Conservation (phyloP, 2,329 filamentous ascomycete species). For the Hypoxylon sp. region DNA sequence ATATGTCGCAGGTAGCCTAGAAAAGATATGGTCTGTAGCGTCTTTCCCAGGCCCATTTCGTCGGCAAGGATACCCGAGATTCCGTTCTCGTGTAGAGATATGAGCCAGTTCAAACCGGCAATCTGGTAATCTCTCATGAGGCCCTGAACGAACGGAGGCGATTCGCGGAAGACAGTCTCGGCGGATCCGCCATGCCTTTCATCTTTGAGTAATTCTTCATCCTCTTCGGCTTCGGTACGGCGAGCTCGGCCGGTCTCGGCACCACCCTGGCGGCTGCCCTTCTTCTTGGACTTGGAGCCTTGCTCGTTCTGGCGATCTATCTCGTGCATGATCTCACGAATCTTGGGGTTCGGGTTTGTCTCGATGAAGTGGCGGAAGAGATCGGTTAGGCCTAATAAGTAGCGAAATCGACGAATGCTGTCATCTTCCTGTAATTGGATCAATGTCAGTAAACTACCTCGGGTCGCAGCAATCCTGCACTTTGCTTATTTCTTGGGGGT, state of each 20-base stretch:
- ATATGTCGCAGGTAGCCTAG: constrained; percentile 93
- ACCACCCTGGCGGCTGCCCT: constrained; percentile 80
- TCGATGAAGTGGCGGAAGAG: constrained; percentile 99
- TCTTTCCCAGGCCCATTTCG: constrained; percentile 99
- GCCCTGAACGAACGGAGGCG: constrained; percentile 86
- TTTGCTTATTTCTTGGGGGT: constrained; percentile 9
- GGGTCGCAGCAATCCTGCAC: constrained; percentile 47
- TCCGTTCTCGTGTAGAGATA: constrained; percentile 97
- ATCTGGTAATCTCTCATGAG: constrained; percentile 97
- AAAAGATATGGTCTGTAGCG: constrained; percentile 95
- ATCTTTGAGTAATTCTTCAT: constrained; percentile 86
- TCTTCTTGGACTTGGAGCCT: constrained; percentile 74
- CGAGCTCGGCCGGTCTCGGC: constrained; percentile 79
- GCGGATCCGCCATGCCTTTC: constrained; percentile 87
- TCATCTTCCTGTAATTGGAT: constrained; percentile 76
- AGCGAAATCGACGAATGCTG: constrained; percentile 91
- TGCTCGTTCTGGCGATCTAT: constrained; percentile 93
- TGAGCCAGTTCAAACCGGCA: constrained; percentile 94
- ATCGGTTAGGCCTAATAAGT: constrained; percentile 92
- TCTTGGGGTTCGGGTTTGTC: constrained; percentile 92
- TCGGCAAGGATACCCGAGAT: constrained; percentile 98
- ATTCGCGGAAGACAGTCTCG: constrained; percentile 92
- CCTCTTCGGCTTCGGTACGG: constrained; percentile 96
- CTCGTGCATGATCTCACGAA: constrained; percentile 91
- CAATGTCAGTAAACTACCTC: constrained; percentile 21